Conservation (phyloP, 352 stramenopile genomes). For the Phytophthora brassicae region DNA sequence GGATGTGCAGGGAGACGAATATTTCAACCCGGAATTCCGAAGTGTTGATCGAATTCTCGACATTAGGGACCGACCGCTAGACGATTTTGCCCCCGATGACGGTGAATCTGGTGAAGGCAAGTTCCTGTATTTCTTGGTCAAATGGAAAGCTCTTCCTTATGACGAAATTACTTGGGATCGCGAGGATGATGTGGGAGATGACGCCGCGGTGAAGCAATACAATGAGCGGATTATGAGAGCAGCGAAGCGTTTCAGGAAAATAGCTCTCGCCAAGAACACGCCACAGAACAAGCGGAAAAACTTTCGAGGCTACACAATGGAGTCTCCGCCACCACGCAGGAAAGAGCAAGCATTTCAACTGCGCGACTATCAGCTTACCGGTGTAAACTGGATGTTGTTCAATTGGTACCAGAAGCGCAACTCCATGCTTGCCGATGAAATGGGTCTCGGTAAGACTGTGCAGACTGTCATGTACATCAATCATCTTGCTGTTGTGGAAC, state of each 20-base stretch:
- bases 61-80: conserved; percentile 72
- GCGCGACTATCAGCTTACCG: conserved; percentile 98
- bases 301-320: conserved; percentile 72
- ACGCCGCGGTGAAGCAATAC: conserved; percentile 82
- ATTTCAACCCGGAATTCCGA: conserved; percentile 90
- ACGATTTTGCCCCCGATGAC: conserved; percentile 66
- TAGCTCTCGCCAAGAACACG: conserved; percentile 36
- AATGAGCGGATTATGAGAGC: conserved; percentile 60
- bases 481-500: conserved; percentile 95
- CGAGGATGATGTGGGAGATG: conserved; percentile 93
- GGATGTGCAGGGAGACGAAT: conserved; percentile 79
- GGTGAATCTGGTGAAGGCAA: conserved; percentile 36
- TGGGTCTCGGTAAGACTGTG: conserved; percentile 96
- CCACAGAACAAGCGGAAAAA: conserved; percentile 59
- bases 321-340: conserved; percentile 59
- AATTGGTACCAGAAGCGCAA: conserved; percentile 98
- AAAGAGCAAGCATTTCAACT: conserved; percentile 78
- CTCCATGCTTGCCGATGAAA: conserved; percentile 99
- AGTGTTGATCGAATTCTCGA: conserved; percentile 90
- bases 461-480: conserved; percentile 97
- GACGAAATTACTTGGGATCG: conserved; percentile 98
- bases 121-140: conserved; percentile 96
- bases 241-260: conserved; percentile 52
- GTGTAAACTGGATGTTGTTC: conserved; percentile 99
- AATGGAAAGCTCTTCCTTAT: conserved; percentile 98